Conservation (phyloP, 78 protist genomes). For the Planoprotostelium fungivorum region DNA sequence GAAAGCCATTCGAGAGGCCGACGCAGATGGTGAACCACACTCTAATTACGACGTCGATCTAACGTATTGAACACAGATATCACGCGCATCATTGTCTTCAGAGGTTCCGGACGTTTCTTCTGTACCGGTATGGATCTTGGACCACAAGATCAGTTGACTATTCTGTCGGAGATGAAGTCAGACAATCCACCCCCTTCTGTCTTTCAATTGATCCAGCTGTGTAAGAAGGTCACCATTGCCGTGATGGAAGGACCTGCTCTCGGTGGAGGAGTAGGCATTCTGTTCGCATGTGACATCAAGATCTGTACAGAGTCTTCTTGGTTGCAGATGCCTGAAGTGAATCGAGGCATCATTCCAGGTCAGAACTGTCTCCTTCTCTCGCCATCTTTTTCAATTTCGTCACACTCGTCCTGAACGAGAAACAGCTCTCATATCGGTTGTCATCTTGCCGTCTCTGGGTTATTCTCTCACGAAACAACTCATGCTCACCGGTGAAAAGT, state of each 20-base stretch:
- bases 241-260: neutral
- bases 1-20: neutral
- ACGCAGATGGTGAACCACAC: neutral
- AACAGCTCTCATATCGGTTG: neutral
- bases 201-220: neutral
- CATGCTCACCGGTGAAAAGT: neutral
- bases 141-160: neutral
- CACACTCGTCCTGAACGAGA: no score
- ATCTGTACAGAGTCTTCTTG: neutral
- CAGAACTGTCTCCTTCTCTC: no score
- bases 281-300: neutral
- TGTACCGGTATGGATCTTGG: neutral
- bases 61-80: neutral
- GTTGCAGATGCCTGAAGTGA: neutral
- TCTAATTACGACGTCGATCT: neutral
- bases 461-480: neutral
- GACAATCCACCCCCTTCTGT: neutral
- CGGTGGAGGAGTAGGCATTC: neutral
- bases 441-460: neutral
- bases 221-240: neutral
- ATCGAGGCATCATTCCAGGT: neutral
- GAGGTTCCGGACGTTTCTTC: neutral
- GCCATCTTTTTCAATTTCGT: no score
- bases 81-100: neutral
- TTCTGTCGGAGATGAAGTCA: neutral